Percentiles rank a stretch among this genome's conserved stretches.
Conservation (phyloP, 202 grass and related monocot species). For the Sporobolus alterniflorus region DNA sequence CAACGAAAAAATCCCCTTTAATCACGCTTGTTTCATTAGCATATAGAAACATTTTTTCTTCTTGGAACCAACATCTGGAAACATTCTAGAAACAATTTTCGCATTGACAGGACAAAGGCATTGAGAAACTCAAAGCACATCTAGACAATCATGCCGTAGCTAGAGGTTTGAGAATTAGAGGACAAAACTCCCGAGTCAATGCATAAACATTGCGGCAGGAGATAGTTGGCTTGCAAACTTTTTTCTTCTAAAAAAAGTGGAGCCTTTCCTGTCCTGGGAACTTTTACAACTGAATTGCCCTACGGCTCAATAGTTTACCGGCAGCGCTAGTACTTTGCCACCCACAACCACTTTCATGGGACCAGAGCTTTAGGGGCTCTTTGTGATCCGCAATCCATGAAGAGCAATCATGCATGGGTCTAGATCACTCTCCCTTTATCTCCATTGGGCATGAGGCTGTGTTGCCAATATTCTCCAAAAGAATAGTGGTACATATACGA, state of each 20-base stretch:
- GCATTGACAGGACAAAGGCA: conserved; percentile 39
- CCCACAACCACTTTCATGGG: conserved; percentile 26
- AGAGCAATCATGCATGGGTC: conserved; percentile 37
- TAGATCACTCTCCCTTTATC: conserved; percentile 25
- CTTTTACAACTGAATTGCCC: not conserved
- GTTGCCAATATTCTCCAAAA: too few relatives aligned
- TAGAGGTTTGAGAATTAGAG: conserved; percentile 49
- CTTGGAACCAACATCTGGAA: not conserved
- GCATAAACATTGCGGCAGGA: conserved; percentile 36
- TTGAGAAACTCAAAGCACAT: conserved; percentile 57
- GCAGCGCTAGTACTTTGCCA: conserved; percentile 44
- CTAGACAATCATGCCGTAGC: conserved; percentile 24
- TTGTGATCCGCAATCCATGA: conserved; percentile 39
- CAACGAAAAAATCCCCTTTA: conserved; percentile 1
- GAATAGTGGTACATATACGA: too few relatives aligned
- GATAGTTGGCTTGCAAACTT: conserved; percentile 34
- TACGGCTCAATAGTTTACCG: conserved; percentile 24
- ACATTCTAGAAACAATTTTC: conserved; percentile 9
- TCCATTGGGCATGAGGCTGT: not conserved
- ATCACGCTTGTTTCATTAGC: conserved; percentile 22
- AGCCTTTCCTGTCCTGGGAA: conserved; percentile 25
- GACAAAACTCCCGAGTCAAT: conserved; percentile 43
- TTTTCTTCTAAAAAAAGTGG: conserved; percentile 57
- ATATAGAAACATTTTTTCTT: too few relatives aligned
- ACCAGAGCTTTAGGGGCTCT: conserved; percentile 36